These are phyloP conservation scores for Noccaea bulbosa DNA, from an alignment of 345 rosid species.

Conservation along the genomic window DNA sequence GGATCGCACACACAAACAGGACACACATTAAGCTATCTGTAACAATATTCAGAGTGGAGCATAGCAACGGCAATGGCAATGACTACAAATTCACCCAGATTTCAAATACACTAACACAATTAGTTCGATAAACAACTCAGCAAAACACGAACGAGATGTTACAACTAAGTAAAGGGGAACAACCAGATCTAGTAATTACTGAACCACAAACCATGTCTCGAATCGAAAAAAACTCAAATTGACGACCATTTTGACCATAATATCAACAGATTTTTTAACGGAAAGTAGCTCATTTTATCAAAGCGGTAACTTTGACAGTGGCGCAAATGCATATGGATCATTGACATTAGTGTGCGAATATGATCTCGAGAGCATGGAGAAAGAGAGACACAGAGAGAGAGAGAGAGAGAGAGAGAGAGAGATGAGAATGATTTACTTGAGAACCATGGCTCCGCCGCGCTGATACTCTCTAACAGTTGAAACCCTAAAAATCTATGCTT, in stretches of 20 bases:
- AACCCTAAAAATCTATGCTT: conserved; percentile 8
- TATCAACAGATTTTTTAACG: not conserved
- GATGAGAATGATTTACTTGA: conserved; percentile 46
- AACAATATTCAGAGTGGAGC: not conserved
- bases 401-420: conserved; percentile 5
- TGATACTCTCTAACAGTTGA: conserved; percentile 17
- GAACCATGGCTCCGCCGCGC: conserved; percentile 54
- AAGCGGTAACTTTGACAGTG: not conserved
- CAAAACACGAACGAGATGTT: not conserved
- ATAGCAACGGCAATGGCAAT: not conserved
- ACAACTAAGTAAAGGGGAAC: not conserved
- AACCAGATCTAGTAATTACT: not conserved
- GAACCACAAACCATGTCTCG: not conserved
- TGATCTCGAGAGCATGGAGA: conserved; percentile 8
- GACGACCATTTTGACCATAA: not conserved
- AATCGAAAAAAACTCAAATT: not conserved
- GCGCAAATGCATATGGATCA: conserved; percentile 7
- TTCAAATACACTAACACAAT: not conserved
- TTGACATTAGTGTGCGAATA: not conserved
- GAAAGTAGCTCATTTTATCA: not conserved
- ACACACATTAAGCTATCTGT: not conserved
- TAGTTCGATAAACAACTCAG: not conserved
- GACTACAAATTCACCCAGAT: not conserved
- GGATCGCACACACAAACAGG: not conserved
- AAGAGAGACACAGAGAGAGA: conserved; percentile 1